Conservation (phyloP, 768 basidiomycete species). For the Leccinum subgranulosum region DNA sequence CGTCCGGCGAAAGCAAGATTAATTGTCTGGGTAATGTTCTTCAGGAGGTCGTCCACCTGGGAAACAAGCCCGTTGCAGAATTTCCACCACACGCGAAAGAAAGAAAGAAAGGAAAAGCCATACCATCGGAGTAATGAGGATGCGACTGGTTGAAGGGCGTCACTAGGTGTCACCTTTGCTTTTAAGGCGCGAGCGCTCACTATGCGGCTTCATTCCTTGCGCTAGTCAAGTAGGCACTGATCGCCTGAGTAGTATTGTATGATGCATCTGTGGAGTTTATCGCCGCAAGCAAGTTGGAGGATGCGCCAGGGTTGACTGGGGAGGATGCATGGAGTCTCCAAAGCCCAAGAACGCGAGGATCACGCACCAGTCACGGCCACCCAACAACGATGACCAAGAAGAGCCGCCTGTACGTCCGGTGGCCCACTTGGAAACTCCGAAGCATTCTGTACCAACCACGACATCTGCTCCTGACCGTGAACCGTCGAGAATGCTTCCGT, state of each 20-base stretch:
- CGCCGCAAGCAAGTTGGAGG: slow-evolving; percentile 34
- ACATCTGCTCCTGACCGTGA: slow-evolving; percentile 33
- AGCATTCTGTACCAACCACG: slow-evolving; percentile 45
- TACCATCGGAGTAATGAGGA: slow-evolving; percentile 12
- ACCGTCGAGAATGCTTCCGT: slow-evolving; percentile 34
- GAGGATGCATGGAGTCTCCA: background rate
- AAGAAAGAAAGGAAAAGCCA: background rate
- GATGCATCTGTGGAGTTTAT: slow-evolving; percentile 38
- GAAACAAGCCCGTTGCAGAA: background rate
- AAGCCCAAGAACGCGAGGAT: background rate
- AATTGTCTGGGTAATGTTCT: slow-evolving; percentile 37
- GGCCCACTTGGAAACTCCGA: slow-evolving; percentile 44
- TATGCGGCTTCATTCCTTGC: slow-evolving; percentile 59
- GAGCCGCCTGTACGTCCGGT: slow-evolving; percentile 39
- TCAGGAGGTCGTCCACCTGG: slow-evolving; percentile 33
- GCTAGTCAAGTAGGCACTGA: slow-evolving; percentile 46
- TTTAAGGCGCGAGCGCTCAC: slow-evolving; percentile 35
- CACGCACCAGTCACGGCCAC: slow-evolving; percentile 49
- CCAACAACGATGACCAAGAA: slow-evolving; percentile 55
- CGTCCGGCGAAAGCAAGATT: slow-evolving; percentile 30
- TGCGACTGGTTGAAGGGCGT: slow-evolving; percentile 17
- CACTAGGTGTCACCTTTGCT: background rate
- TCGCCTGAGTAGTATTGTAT: slow-evolving; percentile 47
- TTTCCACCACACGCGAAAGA: background rate
- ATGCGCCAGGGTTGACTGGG: slow-evolving; percentile 43